Evolutionary conservation across 352 stramenopile genomes (phyloP), one percentile per base, ranked within the genome.

Genomic region (Globisporangium irregulare): DNA sequence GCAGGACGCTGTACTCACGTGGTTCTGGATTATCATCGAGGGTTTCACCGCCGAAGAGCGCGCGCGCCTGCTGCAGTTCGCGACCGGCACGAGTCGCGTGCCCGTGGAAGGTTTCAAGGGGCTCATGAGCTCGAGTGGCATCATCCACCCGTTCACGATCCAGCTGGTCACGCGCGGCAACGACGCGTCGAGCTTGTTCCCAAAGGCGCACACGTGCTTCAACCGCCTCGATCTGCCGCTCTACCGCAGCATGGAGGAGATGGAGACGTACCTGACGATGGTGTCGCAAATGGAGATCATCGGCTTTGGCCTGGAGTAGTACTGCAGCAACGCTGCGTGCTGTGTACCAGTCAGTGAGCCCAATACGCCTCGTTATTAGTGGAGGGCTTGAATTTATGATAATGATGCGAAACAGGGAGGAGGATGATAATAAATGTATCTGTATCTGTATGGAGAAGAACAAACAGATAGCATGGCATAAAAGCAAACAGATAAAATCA

Each of bases 141-240:
- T 89, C 57, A 88, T 92, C 57, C 83, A 92, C 63, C 74, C 76
- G 59, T 95, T 95, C 71, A 91, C 82, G n/a, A 80, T 95, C 38
- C 84, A 93, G 73, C 68, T 92, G n/a, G 71, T 94, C 3, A 67
- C 73, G 3, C 75, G 76, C 22, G 78, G 80, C 20, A 66, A 80
- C n/a, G 75, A 81, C 6, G 74, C 73, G 2, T 66, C 76, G 27
- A 73, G 78, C 20, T 61, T 90, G 15, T 93, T 86, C 51, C 84
- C 87, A 20, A 87, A 88, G n/a, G 84, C 84, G 9, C 87, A 95
- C 70, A 95, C 87, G 51, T 95, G 87, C 71, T 95, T 95, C 66
- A 95, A 95, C 65, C 78, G 87, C 22, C 82, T 94, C 51, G 86
- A 94, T 54, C 75, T 94, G 38, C 86, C 86, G 46, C 68, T 90